Evolutionary conservation across 176 grass and related monocot genomes (phyloP).

Genomic region (sorghum (Sorghum bicolor)): DNA sequence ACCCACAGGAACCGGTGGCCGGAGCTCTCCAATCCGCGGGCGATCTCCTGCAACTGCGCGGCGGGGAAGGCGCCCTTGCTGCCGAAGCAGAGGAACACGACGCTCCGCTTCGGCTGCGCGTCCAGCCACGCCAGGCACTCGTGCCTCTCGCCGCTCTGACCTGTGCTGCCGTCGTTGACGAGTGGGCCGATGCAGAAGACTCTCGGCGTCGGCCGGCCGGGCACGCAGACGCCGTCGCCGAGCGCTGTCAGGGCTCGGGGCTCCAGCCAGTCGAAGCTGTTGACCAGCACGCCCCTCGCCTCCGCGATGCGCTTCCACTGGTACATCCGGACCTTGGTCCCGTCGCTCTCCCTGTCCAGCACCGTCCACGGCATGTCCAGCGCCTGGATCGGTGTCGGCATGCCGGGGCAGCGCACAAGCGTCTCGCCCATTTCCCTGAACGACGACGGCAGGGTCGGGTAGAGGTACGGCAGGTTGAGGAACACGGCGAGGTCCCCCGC

Average conservation of each 20-base stretch:
- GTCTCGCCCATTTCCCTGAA: conserved; percentile 37
- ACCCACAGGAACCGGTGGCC: conserved; percentile 63
- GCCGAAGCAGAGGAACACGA: conserved; percentile 82
- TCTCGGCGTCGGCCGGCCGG: conserved; percentile 6
- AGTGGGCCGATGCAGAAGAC: conserved; percentile 55
- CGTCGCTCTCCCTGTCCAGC: conserved; percentile 26
- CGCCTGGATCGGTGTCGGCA: conserved; percentile 36
- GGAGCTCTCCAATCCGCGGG: conserved; percentile 50
- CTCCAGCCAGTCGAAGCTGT: conserved; percentile 55
- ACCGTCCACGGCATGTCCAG: conserved; percentile 11
- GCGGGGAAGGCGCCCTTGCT: conserved; percentile 49
- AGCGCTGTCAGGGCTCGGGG: conserved; percentile 25
- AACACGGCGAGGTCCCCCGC: conserved; percentile 38
- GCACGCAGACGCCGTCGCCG: conserved; percentile 29
- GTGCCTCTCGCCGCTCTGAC: not conserved
- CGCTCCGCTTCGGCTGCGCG: conserved; percentile 43
- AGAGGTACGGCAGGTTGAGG: conserved; percentile 27
- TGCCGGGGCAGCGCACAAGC: conserved; percentile 31
- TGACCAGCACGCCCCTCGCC: conserved; percentile 44
- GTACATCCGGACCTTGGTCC: conserved; percentile 4
- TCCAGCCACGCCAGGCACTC: conserved; percentile 69
- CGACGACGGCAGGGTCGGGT: conserved; percentile 14
- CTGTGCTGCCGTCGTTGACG: conserved; percentile 1
- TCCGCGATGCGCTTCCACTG: conserved; percentile 31
- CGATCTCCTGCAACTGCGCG: conserved; percentile 47